Conservation (phyloP, 345 rosid species). For the Gossypium sturtianum region DNA sequence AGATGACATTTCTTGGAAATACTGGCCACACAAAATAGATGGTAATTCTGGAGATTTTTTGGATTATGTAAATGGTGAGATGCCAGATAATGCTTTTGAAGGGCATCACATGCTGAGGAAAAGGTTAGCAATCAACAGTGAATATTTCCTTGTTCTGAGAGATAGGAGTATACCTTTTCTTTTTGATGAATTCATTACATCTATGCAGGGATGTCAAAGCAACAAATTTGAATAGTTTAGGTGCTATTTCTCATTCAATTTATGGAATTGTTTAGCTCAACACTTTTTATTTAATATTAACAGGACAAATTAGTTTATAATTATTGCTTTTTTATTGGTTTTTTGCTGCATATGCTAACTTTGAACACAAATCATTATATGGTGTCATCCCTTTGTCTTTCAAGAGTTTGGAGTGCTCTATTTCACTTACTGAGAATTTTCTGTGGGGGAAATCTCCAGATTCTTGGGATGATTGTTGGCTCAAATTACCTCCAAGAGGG, state of each 20-base stretch:
- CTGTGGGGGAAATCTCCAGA: not conserved
- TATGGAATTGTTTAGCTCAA: not conserved
- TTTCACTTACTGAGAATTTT: not conserved
- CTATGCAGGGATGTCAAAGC: slow-evolving; percentile 38
- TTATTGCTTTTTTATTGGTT: not conserved
- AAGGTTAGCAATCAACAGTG: slow-evolving; percentile 33
- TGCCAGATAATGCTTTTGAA: slow-evolving; percentile 34
- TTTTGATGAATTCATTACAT: slow-evolving; percentile 19
- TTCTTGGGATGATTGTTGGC: not conserved
- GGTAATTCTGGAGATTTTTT: slow-evolving; percentile 23
- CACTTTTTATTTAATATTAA: not conserved
- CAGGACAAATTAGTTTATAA: not conserved
- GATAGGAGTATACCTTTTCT: not conserved
- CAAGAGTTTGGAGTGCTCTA: not conserved
- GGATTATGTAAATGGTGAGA: slow-evolving; percentile 26
- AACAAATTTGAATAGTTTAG: slow-evolving; percentile 37
- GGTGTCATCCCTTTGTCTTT: not conserved
- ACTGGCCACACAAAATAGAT: slow-evolving; percentile 27
- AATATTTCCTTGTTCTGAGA: slow-evolving; percentile 11
- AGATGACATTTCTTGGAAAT: slow-evolving; percentile 31
- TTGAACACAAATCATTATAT: not conserved
- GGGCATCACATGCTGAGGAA: slow-evolving; percentile 30
- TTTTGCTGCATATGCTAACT: no score
- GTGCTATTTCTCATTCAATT: slow-evolving; percentile 26
- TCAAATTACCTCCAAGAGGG: not conserved